Base-by-base conservation (phyloP, 2,329 filamentous ascomycete species). In the Sarocladium brachiariae region DNA sequence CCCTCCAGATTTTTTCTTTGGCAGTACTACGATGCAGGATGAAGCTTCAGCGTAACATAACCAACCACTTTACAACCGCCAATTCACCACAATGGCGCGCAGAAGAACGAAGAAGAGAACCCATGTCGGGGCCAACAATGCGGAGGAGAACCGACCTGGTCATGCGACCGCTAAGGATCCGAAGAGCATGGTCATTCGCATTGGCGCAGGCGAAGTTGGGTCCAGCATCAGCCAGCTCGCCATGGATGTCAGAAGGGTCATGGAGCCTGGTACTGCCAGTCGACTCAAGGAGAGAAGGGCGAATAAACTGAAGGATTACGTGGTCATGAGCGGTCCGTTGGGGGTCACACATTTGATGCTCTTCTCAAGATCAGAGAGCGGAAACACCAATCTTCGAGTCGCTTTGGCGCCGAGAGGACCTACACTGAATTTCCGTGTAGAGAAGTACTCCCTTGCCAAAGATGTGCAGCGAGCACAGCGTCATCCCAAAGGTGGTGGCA, bases 151-250 rank as follows among this genome's bases (percentile, higher is more conserved):
- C 59, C 61, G 78, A 56, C 72, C 76, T 38, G 77, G 80, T 52
- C 81, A 83, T 67, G 78, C 81, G 52, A 78, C 83, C 21, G 76
- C 78, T 50, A 81, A 83, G 56, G 78, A 83, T 49, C 93, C 93
- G 30, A 96, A 96, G 77, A 95, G 87, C 66, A 96, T 99, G 92
- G 92, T 99, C 52, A 96, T 99, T 68, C 88, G 93, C 59, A 91
- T 96, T 61, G 93, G 93, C 60, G 92, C 91, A 59, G 87, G 90
- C 61, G 89, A 96, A 65, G 89, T 99, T 49, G 93, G 93, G 52
- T 82, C 89, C 53, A 95, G 87, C 66, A 80, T 99, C 60, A 92
- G 86, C 65, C 91, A 97, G 70, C 75, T 99, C 59, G 91, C 92
- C 19, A 84, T 87, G 59, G 93, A 99, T 71, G 87, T 97, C 53